phyloP scores from a whole-genome alignment of 768 basidiomycete species.

The Hydnomerulius pinastri region DNA sequence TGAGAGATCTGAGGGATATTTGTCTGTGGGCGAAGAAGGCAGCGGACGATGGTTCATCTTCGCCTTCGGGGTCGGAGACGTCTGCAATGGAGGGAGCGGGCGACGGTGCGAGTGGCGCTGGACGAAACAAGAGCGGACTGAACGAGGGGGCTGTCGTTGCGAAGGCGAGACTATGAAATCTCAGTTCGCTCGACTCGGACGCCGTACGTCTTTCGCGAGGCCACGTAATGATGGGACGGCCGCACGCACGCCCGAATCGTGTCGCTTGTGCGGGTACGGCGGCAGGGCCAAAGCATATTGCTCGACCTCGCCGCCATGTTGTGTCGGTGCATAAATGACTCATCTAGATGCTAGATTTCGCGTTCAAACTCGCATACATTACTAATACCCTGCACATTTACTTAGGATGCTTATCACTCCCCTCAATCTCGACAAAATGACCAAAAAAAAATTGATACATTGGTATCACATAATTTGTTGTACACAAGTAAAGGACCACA shows the following conservation, averaged over 20 bases:
- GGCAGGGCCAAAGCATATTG: no score
- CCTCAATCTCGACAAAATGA: background rate
- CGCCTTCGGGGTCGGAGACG: background rate
- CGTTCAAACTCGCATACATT: no score
- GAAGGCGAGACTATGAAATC: constrained; percentile 17
- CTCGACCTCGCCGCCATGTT: no score
- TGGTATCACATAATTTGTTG: no score
- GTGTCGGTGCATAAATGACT: no score
- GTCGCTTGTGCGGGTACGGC: no score
- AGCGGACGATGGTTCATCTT: constrained; percentile 7
- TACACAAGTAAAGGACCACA: background rate
- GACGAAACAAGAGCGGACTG: background rate
- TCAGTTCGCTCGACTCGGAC: no score
- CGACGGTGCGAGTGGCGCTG: background rate
- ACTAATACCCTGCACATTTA: background rate
- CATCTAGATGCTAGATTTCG: no score
- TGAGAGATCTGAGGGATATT: constrained; percentile 68
- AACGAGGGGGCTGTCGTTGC: constrained; percentile 9
- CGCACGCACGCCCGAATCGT: no score
- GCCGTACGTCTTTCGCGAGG: no score
- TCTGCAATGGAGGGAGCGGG: background rate
- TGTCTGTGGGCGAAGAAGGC: constrained; percentile 33
- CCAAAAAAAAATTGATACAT: background rate
- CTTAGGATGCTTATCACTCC: background rate
- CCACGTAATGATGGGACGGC: no score